Percentiles rank a stretch among this genome's conserved stretches.
Evolutionary conservation across 177 flowering plant genomes (phyloP).

Genomic region (Telopea speciosissima): DNA sequence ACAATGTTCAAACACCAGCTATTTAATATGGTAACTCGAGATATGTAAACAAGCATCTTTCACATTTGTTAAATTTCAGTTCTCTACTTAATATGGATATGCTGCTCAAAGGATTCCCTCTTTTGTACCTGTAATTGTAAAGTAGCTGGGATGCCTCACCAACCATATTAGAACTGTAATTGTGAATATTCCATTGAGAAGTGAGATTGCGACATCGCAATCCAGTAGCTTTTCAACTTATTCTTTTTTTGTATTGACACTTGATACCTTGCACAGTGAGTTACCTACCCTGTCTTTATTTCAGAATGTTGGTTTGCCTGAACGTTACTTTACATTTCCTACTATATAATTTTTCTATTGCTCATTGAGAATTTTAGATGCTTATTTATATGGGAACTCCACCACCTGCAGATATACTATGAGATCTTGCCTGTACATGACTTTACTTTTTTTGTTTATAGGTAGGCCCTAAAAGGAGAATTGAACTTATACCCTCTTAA

Average conservation of each 20-base stretch:
- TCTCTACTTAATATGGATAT: background rate
- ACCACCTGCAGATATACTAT: background rate
- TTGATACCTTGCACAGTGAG: background rate
- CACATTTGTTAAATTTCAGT: background rate
- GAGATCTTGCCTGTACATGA: too few species aligned
- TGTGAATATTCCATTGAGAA: background rate
- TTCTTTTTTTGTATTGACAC: background rate
- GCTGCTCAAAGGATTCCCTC: background rate
- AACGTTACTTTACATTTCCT: background rate
- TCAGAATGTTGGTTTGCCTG: background rate
- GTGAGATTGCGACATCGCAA: background rate
- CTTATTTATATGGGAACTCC: background rate
- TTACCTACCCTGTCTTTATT: background rate
- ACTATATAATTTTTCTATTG: background rate
- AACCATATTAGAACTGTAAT: too few species aligned
- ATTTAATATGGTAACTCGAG: background rate
- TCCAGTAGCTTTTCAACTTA: background rate
- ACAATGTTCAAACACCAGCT: background rate
- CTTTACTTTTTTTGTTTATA: too few species aligned
- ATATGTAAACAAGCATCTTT: too few species aligned
- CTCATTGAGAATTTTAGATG: background rate
- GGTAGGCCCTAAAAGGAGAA: too few species aligned
- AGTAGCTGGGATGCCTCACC: constrained; percentile 2
- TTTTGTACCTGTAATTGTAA: constrained; percentile 2
- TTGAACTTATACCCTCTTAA: too few species aligned